A percentile compares a stretch with the other conserved stretches of the same genome.
Evolutionary conservation across 2,329 filamentous ascomycete genomes (phyloP).

Genomic region (Clarireedia monteithiana): DNA sequence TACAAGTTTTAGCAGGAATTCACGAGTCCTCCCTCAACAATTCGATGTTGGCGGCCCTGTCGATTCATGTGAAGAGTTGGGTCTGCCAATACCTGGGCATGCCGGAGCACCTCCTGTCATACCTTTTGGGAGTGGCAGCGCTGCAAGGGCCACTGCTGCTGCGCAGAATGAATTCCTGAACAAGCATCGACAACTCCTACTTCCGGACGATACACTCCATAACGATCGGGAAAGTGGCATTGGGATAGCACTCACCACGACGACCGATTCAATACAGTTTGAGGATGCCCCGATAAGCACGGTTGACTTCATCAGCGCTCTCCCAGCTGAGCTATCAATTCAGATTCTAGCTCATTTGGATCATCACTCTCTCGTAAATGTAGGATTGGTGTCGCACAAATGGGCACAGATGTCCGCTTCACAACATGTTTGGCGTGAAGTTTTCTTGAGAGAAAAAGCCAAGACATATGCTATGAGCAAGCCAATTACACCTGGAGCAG

Average conservation of each 20-base stretch:
- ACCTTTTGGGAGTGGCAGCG: constrained; percentile 50
- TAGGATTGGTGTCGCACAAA: constrained; percentile 40
- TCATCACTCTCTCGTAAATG: constrained; percentile 41
- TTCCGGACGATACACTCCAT: constrained; percentile 23
- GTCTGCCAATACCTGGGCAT: constrained; percentile 27
- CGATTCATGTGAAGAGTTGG: constrained; percentile 18
- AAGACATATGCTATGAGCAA: constrained; percentile 50
- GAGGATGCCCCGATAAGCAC: constrained; percentile 40
- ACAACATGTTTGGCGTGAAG: constrained; percentile 56
- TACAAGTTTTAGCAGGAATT: constrained; percentile 27
- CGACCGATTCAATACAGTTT: constrained; percentile 23
- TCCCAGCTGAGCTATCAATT: constrained; percentile 52
- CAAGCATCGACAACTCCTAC: constrained; percentile 35
- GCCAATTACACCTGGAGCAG: constrained; percentile 44
- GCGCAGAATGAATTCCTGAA: constrained; percentile 46
- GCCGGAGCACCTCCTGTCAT: constrained; percentile 52
- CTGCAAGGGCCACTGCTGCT: constrained; percentile 50
- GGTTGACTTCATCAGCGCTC: constrained; percentile 48
- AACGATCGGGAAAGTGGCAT: constrained; percentile 59
- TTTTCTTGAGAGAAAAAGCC: constrained; percentile 54
- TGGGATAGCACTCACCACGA: constrained; percentile 43
- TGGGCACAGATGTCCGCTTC: constrained; percentile 44
- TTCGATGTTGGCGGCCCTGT: constrained; percentile 13
- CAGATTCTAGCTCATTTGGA: constrained; percentile 51
- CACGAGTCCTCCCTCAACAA: constrained; percentile 13